Conservation (phyloP, 179 eudicot species). For the Pouteria campechiana region DNA sequence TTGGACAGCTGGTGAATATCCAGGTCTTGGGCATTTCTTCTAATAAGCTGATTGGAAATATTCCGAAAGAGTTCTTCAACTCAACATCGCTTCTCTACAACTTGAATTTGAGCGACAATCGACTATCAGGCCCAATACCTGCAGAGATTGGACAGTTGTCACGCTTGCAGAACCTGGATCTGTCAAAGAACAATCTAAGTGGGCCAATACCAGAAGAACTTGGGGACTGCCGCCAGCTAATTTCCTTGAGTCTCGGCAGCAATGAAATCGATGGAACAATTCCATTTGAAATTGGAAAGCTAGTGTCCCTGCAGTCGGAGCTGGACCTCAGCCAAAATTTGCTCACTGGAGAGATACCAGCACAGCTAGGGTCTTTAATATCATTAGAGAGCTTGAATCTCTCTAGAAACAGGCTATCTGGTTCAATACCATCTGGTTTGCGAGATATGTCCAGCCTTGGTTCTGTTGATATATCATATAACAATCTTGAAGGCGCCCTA, state of each 20-base stretch:
- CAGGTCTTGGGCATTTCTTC: constrained; percentile 25
- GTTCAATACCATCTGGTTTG: constrained; percentile 9
- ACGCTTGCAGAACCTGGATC: constrained; percentile 18
- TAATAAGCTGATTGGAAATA: constrained; percentile 20
- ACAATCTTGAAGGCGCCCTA: constrained; percentile 30
- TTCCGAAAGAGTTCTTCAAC: constrained; percentile 22
- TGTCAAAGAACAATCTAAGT: constrained; percentile 18
- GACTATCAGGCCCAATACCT: constrained; percentile 26
- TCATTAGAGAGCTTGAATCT: constrained; percentile 21
- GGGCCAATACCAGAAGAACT: constrained; percentile 21
- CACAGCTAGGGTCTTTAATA: constrained; percentile 3
- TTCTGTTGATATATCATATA: constrained; percentile 15
- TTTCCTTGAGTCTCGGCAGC: constrained; percentile 22
- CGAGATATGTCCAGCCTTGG: neutral
- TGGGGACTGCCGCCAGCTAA: constrained; percentile 18
- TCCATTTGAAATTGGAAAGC: constrained; percentile 4
- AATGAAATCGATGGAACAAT: constrained; percentile 11
- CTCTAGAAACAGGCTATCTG: constrained; percentile 22
- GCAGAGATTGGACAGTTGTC: constrained; percentile 18
- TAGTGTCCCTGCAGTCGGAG: constrained; percentile 4
- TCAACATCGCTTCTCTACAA: constrained; percentile 17
- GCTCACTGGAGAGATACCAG: constrained; percentile 1
- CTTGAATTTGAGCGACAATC: constrained; percentile 22
- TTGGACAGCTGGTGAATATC: constrained; percentile 11
- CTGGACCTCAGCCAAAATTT: neutral